Conservation (phyloP, 345 rosid genomes). For the Atalantia buxifolia region DNA sequence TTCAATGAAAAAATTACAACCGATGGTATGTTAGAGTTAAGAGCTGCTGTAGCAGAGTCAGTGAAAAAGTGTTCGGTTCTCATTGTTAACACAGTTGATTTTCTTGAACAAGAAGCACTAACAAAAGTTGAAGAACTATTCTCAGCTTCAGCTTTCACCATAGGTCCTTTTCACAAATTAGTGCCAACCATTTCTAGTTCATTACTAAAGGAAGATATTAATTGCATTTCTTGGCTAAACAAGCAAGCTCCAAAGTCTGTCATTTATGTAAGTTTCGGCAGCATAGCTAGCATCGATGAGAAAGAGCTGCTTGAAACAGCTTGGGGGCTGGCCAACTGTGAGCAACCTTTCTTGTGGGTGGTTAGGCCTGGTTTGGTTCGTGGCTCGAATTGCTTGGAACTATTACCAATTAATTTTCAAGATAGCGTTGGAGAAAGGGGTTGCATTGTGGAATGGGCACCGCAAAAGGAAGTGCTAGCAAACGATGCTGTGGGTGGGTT, state of each 20-base stretch:
- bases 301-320: conserved; percentile 24
- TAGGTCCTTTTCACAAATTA: conserved; percentile 30
- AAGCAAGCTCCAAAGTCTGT: conserved; percentile 19
- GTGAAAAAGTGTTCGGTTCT: conserved; percentile 18
- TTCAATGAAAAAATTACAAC: neutral
- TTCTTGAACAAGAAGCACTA: conserved; percentile 19
- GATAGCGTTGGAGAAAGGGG: conserved; percentile 19
- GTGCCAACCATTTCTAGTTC: conserved; percentile 4
- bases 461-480: conserved; percentile 28
- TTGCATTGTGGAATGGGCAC: conserved; percentile 33
- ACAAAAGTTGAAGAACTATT: neutral
- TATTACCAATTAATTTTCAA: conserved; percentile 12
- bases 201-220: conserved; percentile 18
- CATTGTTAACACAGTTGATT: conserved; percentile 25
- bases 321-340: conserved; percentile 26
- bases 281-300: conserved; percentile 24
- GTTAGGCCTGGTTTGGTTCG: conserved; percentile 19
- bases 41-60: neutral
- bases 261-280: conserved; percentile 31
- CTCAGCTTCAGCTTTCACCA: conserved; percentile 8
- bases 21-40: neutral
- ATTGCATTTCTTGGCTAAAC: conserved; percentile 32
- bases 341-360: conserved; percentile 34
- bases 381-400: conserved; percentile 11
- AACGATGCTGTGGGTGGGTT: conserved; percentile 29